These are phyloP conservation scores for Ascochyta fabae DNA, from an alignment of 2,329 filamentous ascomycete genomes.

Conservation along the genomic window DNA sequence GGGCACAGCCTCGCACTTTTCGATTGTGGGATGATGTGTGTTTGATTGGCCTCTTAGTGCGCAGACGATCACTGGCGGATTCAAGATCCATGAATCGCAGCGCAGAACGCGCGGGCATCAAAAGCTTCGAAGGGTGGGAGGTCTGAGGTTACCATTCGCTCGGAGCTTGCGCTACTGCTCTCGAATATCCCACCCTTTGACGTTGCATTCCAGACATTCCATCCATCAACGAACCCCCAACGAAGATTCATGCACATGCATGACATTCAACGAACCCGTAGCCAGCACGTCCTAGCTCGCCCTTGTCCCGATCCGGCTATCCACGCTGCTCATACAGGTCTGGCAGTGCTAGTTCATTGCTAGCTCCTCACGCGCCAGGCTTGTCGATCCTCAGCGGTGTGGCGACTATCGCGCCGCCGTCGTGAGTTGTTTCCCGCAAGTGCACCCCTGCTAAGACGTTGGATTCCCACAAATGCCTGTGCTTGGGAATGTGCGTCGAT, in stretches of 20 bases:
- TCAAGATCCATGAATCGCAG: constrained; percentile 2
- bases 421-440: constrained; percentile 12
- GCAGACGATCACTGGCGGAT: constrained; percentile 7
- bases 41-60: constrained; percentile 14
- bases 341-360: not conserved
- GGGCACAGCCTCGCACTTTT: constrained; percentile 1
- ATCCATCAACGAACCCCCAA: not conserved
- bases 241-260: constrained; percentile 10
- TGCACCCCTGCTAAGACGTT: constrained; percentile 1
- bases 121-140: not conserved
- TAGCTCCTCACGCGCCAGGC: constrained; percentile 7
- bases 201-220: not conserved
- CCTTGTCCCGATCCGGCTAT: constrained; percentile 1
- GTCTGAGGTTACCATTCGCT: constrained; percentile 2
- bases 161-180: not conserved
- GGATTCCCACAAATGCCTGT: constrained; percentile 12
- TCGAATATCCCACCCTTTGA: not conserved
- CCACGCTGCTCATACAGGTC: constrained; percentile 3
- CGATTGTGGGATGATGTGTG: constrained; percentile 2
- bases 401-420: constrained; percentile 18
- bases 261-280: constrained; percentile 7
- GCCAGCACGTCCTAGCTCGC: constrained; percentile 1
- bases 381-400: constrained; percentile 19
- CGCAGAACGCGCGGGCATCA: not conserved
- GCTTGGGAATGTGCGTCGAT: not conserved